A percentile compares a stretch with the other conserved stretches of the same genome.
These are phyloP conservation scores for Schizonepeta tenuifolia DNA, from an alignment of 257 asterid genomes.

Conservation along the genomic window DNA sequence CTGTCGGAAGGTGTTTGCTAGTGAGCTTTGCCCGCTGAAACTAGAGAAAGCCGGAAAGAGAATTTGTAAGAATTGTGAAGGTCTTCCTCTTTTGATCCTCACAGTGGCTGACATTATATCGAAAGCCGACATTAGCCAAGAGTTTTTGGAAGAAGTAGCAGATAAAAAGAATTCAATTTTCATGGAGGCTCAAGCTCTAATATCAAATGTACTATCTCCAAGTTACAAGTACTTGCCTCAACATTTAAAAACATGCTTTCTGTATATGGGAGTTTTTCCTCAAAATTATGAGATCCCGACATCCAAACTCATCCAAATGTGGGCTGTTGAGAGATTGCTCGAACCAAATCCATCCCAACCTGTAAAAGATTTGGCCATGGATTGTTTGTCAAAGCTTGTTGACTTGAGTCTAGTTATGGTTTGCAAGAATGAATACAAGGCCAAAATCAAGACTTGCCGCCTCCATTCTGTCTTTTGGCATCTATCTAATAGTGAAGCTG, in stretches of 20 bases:
- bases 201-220: conserved; percentile 1
- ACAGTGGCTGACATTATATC: conserved; percentile 13
- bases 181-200: conserved; percentile 4
- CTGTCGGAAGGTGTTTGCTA: background rate
- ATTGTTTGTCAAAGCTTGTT: background rate
- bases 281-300: background rate
- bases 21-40: background rate
- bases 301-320: conserved; percentile 16
- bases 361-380: background rate
- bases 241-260: conserved; percentile 22
- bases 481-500: background rate
- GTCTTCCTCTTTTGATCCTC: conserved; percentile 13
- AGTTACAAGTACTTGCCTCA: conserved; percentile 35
- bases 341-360: background rate
- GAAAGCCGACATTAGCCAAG: background rate
- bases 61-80: background rate
- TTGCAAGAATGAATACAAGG: too few species aligned
- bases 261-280: conserved; percentile 31
- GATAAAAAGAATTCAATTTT: background rate
- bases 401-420: background rate
- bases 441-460: background rate
- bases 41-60: background rate
- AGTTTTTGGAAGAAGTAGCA: conserved; percentile 14
- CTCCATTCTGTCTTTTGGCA: conserved; percentile 15
- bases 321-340: conserved; percentile 16